Conservation (phyloP, 2,329 filamentous ascomycete genomes). For the Akanthomyces dipterigenus region DNA sequence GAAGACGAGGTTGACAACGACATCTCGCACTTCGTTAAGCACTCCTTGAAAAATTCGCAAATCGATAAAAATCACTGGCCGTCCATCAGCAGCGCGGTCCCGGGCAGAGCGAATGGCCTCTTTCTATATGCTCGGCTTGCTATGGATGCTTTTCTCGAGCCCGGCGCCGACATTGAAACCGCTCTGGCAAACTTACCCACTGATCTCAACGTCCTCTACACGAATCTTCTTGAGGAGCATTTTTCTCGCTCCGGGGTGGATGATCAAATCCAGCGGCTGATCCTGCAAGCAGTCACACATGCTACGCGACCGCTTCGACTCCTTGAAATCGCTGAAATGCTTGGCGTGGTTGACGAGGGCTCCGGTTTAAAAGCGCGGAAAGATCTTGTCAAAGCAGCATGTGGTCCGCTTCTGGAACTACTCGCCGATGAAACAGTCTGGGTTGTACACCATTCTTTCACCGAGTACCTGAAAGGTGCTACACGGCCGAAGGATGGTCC, state of each 20-base stretch:
- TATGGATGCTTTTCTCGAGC: conserved; percentile 31
- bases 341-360: conserved; percentile 13
- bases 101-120: conserved; percentile 32
- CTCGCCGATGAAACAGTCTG: conserved; percentile 37
- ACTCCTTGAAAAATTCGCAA: neutral
- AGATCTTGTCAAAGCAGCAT: conserved; percentile 30
- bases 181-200: conserved; percentile 27
- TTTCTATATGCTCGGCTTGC: conserved; percentile 39
- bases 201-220: neutral
- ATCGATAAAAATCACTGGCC: neutral
- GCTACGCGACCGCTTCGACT: conserved; percentile 33
- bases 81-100: conserved; percentile 23
- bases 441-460: conserved; percentile 43
- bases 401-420: conserved; percentile 39
- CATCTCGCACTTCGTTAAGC: neutral
- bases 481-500: conserved; percentile 11
- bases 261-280: conserved; percentile 27
- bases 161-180: conserved; percentile 18
- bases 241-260: conserved; percentile 23
- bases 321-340: conserved; percentile 30
- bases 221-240: neutral
- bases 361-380: conserved; percentile 26
- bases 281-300: conserved; percentile 36
- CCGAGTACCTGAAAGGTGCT: conserved; percentile 33
- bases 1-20: conserved; percentile 5